A percentile compares a stretch with the other conserved stretches of the same genome.
Evolutionary conservation across 2,329 filamentous ascomycete genomes (phyloP).

Genomic region (Aspergillus calidoustus): DNA sequence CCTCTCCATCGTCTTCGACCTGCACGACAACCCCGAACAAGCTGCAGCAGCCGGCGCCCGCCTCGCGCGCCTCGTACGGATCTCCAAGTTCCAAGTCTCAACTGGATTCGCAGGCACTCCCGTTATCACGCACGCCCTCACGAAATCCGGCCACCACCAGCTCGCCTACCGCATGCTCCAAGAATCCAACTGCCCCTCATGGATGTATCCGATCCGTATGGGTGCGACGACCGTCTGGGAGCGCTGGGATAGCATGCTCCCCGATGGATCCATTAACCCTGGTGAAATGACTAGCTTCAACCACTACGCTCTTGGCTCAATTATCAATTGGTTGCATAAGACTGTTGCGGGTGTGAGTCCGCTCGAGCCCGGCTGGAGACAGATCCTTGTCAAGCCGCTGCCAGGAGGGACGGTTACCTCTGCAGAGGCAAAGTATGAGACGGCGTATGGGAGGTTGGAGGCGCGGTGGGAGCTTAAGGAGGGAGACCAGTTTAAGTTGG

Average conservation of each 20-base stretch:
- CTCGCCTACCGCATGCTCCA: conserved; percentile 48
- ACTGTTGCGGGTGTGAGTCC: conserved; percentile 30
- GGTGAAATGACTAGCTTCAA: conserved; percentile 51
- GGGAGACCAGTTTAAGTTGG: conserved; percentile 19
- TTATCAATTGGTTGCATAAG: conserved; percentile 46
- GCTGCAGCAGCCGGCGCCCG: conserved; percentile 6
- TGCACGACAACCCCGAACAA: conserved; percentile 25
- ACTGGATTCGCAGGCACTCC: conserved; percentile 44
- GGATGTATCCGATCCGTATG: conserved; percentile 49
- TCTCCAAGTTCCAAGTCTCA: conserved; percentile 36
- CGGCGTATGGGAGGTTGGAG: conserved; percentile 36
- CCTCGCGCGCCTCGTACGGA: conserved; percentile 27
- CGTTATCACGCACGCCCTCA: conserved; percentile 35
- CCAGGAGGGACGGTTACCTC: conserved; percentile 38
- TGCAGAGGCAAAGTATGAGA: conserved; percentile 36
- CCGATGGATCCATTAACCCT: conserved; percentile 44
- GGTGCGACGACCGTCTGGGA: conserved; percentile 52
- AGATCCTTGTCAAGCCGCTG: conserved; percentile 32
- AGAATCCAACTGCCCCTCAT: conserved; percentile 39
- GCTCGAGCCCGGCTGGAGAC: conserved; percentile 38
- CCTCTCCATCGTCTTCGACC: conserved; percentile 32
- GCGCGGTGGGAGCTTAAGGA: conserved; percentile 24
- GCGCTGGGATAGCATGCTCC: conserved; percentile 48
- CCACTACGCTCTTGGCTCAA: conserved; percentile 48
- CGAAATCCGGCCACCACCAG: conserved; percentile 25